phyloP scores from a whole-genome alignment of 345 rosid species.

The Brassica incana region DNA sequence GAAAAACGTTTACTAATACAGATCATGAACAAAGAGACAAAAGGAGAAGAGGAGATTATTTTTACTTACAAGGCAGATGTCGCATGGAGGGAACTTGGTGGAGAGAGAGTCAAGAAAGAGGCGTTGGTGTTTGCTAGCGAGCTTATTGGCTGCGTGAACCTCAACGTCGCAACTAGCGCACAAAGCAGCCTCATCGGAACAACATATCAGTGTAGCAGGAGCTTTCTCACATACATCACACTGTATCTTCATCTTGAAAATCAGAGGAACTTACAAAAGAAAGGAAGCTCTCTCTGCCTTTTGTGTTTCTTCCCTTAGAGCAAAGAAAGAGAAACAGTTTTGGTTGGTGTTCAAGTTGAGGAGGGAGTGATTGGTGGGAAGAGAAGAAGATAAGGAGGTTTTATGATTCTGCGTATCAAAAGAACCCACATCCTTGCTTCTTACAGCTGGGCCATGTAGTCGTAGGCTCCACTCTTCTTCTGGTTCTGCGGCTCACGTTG shows the following conservation, averaged over 20 bases:
- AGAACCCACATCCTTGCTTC: conserved; percentile 30
- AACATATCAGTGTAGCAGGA: conserved; percentile 87
- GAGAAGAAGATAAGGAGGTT: conserved; percentile 27
- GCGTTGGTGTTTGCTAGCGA: conserved; percentile 96
- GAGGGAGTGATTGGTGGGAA: conserved; percentile 22
- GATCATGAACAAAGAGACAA: neutral
- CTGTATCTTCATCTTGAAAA: conserved; percentile 71
- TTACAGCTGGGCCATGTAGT: conserved; percentile 15
- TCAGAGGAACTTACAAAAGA: conserved; percentile 1
- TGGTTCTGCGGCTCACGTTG: conserved; percentile 36
- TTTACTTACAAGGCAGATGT: conserved; percentile 81
- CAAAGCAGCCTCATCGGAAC: conserved; percentile 95
- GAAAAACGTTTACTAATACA: neutral
- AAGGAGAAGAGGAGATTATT: neutral
- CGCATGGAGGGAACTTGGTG: conserved; percentile 80
- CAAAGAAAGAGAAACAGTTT: neutral
- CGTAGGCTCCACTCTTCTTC: conserved; percentile 11
- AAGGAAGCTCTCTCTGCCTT: neutral
- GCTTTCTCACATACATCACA: conserved; percentile 98
- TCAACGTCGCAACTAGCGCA: conserved; percentile 80
- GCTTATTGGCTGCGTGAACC: conserved; percentile 91
- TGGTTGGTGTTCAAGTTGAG: conserved; percentile 2
- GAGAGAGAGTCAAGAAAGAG: conserved; percentile 83
- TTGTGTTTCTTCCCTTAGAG: conserved; percentile 10
- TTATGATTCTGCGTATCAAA: conserved; percentile 24